Evolutionary conservation across 192 early-diverging fungal genomes (phyloP).

Genomic region (Geranomyces michiganensis): DNA sequence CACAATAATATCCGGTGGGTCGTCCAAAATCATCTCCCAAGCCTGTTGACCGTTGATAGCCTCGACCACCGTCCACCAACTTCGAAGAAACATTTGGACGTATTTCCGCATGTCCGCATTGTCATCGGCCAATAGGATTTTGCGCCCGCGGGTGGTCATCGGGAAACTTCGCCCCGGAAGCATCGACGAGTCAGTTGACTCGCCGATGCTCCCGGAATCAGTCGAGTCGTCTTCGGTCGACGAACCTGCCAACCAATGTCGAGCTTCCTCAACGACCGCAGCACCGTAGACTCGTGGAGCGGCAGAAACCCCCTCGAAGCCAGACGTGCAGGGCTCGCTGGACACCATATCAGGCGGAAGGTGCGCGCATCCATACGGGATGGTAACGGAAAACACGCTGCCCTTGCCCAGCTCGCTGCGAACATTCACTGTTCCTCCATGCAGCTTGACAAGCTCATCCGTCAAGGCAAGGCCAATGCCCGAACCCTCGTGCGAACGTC

Average conservation of each 20-base stretch:
- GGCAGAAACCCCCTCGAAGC: background rate
- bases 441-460: conserved; percentile 57
- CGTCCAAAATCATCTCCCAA: conserved; percentile 14
- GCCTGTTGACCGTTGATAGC: conserved; percentile 37
- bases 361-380: conserved; percentile 55
- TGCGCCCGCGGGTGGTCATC: conserved; percentile 20
- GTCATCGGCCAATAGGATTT: conserved; percentile 47
- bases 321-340: conserved; percentile 38
- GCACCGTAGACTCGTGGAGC: conserved; percentile 27
- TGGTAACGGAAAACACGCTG: conserved; percentile 49
- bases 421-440: conserved; percentile 52
- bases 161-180: background rate
- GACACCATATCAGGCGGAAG: conserved; percentile 44
- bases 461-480: conserved; percentile 63
- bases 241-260: conserved; percentile 13
- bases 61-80: conserved; percentile 34
- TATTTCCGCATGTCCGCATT: conserved; percentile 49
- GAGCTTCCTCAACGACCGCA: conserved; percentile 33
- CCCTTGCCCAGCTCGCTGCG: conserved; percentile 48
- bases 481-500: conserved; percentile 60
- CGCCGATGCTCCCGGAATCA: background rate
- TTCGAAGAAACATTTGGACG: conserved; percentile 12
- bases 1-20: conserved; percentile 30
- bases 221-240: conserved; percentile 16
- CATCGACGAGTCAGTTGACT: conserved; percentile 15